These are phyloP conservation scores for Diaporthe vexans DNA, from an alignment of 2,329 filamentous ascomycete species.

Conservation along the genomic window DNA sequence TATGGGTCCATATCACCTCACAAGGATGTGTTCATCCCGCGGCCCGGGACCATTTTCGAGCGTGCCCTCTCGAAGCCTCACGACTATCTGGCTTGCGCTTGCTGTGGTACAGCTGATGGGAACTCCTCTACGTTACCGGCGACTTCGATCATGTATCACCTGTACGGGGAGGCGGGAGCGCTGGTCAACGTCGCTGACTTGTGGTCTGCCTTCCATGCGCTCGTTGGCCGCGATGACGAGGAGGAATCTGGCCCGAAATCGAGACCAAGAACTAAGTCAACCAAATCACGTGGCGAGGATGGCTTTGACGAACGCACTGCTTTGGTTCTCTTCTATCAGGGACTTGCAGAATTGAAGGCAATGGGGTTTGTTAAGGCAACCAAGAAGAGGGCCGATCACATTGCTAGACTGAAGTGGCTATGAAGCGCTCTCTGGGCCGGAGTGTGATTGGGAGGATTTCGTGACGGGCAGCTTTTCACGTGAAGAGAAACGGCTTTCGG, in stretches of 20 bases:
- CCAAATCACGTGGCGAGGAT: conserved; percentile 47
- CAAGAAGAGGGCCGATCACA: conserved; percentile 91
- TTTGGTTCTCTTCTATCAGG: conserved; percentile 86
- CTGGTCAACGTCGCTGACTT: conserved; percentile 85
- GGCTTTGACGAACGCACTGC: conserved; percentile 67
- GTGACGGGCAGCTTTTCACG: conserved; percentile 13
- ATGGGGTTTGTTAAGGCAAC: conserved; percentile 91
- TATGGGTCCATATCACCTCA: conserved; percentile 80
- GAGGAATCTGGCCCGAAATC: conserved; percentile 54
- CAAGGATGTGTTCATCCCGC: conserved; percentile 81
- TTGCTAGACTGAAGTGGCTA: conserved; percentile 90
- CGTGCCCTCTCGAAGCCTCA: conserved; percentile 79
- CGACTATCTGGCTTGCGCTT: conserved; percentile 82
- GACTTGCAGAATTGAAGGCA: conserved; percentile 85
- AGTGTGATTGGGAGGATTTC: conserved; percentile 5
- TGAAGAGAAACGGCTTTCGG: conserved; percentile 8
- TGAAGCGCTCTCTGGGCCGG: conserved; percentile 48
- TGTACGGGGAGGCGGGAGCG: conserved; percentile 82
- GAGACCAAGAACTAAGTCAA: conserved; percentile 53
- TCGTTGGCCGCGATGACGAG: conserved; percentile 63
- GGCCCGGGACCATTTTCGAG: conserved; percentile 78
- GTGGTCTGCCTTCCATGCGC: conserved; percentile 81
- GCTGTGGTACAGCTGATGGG: conserved; percentile 67
- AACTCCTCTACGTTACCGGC: conserved; percentile 74
- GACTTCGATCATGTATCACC: conserved; percentile 81